A percentile compares a stretch with the other conserved stretches of the same genome.
Conservation (phyloP, 176 grass and related monocot species). For the Cenchrus purpureus region DNA sequence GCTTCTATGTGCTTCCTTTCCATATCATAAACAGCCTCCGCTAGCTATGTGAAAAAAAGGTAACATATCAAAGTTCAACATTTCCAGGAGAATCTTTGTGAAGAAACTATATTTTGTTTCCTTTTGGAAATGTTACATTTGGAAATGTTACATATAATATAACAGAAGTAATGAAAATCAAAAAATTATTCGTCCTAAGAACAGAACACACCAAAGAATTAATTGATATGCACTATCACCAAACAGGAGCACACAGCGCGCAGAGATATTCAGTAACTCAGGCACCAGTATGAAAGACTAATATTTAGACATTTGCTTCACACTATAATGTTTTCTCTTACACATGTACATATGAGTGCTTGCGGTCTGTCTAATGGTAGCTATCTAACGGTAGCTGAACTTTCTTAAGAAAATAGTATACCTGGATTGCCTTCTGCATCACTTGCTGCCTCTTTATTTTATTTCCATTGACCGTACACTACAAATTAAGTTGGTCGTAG, state of each 20-base stretch:
- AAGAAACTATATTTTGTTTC: background rate
- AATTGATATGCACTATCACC: too few species aligned
- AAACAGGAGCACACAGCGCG: too few species aligned
- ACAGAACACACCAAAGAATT: too few species aligned
- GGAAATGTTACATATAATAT: too few species aligned
- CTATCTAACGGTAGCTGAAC: background rate
- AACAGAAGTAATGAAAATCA: too few species aligned
- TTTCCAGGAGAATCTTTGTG: background rate
- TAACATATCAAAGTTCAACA: background rate
- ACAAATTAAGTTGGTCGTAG: slow-evolving; percentile 3
- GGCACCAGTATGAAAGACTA: too few species aligned
- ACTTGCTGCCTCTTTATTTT: slow-evolving; percentile 36
- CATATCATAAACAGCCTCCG: slow-evolving; percentile 72
- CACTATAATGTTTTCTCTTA: background rate
- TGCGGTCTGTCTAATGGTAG: too few species aligned
- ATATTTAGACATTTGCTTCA: too few species aligned
- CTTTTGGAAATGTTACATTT: too few species aligned
- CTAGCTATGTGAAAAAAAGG: slow-evolving; percentile 48
- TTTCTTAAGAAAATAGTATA: slow-evolving; percentile 28
- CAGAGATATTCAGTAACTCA: too few species aligned
- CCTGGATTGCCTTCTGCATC: slow-evolving; percentile 64
- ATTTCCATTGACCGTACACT: slow-evolving; percentile 58
- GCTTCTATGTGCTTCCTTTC: slow-evolving; percentile 58
- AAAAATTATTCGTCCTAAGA: too few species aligned
- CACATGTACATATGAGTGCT: background rate